Evolutionary conservation across 106 monocot species (phyloP).

Genomic region (Hemerocallis citrina): DNA sequence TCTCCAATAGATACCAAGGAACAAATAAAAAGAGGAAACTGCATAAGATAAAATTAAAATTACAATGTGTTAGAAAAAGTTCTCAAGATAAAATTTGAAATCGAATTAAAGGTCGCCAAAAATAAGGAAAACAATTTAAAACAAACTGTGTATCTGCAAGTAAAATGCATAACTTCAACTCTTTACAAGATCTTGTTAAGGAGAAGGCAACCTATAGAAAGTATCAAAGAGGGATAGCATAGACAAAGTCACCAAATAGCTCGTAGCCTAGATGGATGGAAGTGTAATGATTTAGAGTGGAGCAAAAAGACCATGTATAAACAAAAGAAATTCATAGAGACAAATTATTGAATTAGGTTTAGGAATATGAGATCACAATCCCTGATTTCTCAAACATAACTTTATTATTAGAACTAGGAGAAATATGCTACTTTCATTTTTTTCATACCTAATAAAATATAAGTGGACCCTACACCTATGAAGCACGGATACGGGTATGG

Average conservation of each 20-base stretch:
- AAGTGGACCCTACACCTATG: too few relatives aligned
- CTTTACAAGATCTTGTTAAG: background rate
- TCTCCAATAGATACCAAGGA: slow-evolving; percentile 85
- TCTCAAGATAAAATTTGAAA: background rate
- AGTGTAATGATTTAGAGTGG: background rate
- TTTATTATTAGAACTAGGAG: too few relatives aligned
- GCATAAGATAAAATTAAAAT: slow-evolving; percentile 5
- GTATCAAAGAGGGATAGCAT: background rate
- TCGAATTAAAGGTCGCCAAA: background rate
- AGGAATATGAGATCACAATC: background rate
- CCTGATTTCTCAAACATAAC: background rate
- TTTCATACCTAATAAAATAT: too few relatives aligned
- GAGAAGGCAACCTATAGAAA: background rate
- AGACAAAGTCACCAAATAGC: background rate
- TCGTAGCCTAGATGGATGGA: background rate
- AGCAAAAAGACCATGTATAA: background rate
- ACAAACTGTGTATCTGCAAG: background rate
- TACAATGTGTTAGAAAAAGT: background rate
- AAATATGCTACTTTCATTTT: too few relatives aligned
- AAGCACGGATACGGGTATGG: too few relatives aligned
- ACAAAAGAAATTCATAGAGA: background rate
- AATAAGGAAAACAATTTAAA: background rate
- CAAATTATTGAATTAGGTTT: too few relatives aligned
- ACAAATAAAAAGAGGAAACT: slow-evolving; percentile 75
- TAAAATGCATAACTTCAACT: background rate